Evolutionary conservation across 1,284 basidiomycete genomes (phyloP), one percentile per base, ranked within the genome.

Genomic region (Boletus albobrunnescens): DNA sequence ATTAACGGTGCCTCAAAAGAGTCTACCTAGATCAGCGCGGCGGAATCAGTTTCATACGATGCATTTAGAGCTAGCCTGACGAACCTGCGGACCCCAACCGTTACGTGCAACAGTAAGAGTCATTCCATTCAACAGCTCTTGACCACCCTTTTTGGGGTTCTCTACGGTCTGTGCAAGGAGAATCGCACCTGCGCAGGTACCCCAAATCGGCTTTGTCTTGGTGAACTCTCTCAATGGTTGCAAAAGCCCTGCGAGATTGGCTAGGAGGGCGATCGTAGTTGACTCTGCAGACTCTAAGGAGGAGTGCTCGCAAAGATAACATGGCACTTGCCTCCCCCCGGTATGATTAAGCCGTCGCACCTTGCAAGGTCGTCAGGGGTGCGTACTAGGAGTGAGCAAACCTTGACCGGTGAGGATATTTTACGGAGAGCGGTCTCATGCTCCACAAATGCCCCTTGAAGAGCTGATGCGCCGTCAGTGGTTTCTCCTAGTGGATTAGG

Each of bases 151-250:
- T 73, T 94, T 95, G 11, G 84, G 79, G 40, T 88, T 87, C 52
- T 84, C 82, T 13, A 91, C 77, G 8, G 74, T 68, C 53, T 83
- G 75, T 3, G 91, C 80, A 36, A 98, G 79, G 41, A 98, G 74
- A 55, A 99, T 98, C 56, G 95, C 94, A 16, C 95, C 95, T 0
- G 95, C 95, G 67, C 95, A 99, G 0, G 94, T 98, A 3, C 95
- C 95, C 91, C 93, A 99, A 1, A 94, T 82, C 0, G 91, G 84
- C 58, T 85, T 90, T 0, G 64, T 74, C 60, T 70, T 74, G 45
- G 74, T 71, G 69, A 85, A 97, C 35, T 78, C 76, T 33, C 80
- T 77, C 6, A 99, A 75, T 1, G 91, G 91, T 22, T 89, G 84
- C 11, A 93, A 67, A 36, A 99, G 75, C 0, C 89, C 89, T 1